Base-by-base conservation (phyloP, 768 basidiomycete genomes). In the Cyclocybe aegerita region DNA sequence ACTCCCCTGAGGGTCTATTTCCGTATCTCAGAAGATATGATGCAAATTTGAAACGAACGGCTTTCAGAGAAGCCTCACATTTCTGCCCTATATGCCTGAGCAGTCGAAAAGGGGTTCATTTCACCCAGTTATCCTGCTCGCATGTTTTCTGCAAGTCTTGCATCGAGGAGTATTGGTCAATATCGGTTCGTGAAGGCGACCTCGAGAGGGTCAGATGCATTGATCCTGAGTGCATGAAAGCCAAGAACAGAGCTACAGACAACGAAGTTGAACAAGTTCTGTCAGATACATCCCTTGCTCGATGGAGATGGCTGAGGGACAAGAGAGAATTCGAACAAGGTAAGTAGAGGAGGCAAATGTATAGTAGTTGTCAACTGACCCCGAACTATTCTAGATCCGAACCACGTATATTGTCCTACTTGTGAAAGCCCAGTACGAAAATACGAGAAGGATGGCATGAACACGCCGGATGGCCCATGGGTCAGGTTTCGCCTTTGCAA, bases 61-160 rank as follows among this genome's bases (percentile, higher is more conserved):
- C 70, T 48, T 93, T 93, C 59, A 75, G 80, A 7, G 68, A 74
- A 45, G 75, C 72, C 7, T 80, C 85, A 0, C 87, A 87, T 65
- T 63, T 70, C 35, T 93, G 92, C 60, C 71, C 81, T 29, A 82
- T 93, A 42, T 93, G 91, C 65, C 65, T 93, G 3, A 74, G 77
- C 34, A 75, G 79, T 12, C 68, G 80, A 48, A 91, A 88, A 60
- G 93, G 92, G 33, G 73, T 78, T 11, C 77, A 79, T 50, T 92
- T 90, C 63, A 57, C 91, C 9, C 73, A 78, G 52, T 72, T 93
- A 41, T 64, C 71, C 2, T 94, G 92, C 60, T 67, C 68, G 1
- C 93, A 93, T 64, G 76, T 92, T 9, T 93, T 92, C 63, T 94
- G 93, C 63, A 79, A 80, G 16, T 61, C 75, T 7, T 94, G 93